These are phyloP conservation scores for Diaporthe citrichinensis DNA, from an alignment of 2,329 filamentous ascomycete species.

Conservation along the genomic window DNA sequence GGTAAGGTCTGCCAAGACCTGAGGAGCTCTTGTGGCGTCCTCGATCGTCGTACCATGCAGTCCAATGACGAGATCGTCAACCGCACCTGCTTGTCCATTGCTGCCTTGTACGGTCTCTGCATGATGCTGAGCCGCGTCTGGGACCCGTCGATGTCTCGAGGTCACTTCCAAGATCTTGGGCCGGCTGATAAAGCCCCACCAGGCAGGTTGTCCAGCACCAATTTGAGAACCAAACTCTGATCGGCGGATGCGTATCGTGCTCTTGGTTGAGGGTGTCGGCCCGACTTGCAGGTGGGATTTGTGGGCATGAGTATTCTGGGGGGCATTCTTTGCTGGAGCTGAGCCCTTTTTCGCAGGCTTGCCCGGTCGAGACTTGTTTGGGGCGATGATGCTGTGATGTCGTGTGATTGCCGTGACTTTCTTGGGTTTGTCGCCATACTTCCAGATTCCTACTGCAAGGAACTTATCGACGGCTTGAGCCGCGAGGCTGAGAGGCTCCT, in stretches of 20 bases:
- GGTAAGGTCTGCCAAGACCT: background rate
- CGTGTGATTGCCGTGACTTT: background rate
- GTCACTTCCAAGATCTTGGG: background rate
- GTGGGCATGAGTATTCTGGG: background rate
- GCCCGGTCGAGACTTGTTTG: accelerated
- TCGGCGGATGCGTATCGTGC: background rate
- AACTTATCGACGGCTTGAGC: slow-evolving; percentile 8
- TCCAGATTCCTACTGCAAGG: background rate
- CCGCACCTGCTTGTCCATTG: background rate
- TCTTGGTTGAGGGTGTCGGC: background rate
- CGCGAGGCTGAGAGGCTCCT: background rate
- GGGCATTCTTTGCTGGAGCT: background rate
- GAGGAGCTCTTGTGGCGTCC: background rate
- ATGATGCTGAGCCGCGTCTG: background rate
- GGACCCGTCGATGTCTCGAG: too few relatives aligned
- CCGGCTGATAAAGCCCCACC: background rate
- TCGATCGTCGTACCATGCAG: background rate
- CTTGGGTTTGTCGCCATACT: background rate
- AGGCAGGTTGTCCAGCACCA: background rate
- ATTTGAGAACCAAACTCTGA: background rate
- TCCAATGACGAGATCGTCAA: background rate
- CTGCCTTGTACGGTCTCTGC: background rate
- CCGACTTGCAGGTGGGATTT: background rate
- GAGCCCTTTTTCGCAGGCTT: background rate
- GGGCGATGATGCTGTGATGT: background rate